Conservation (phyloP, 2,329 filamentous ascomycete genomes). For the Pseudocercospora crystallina region DNA sequence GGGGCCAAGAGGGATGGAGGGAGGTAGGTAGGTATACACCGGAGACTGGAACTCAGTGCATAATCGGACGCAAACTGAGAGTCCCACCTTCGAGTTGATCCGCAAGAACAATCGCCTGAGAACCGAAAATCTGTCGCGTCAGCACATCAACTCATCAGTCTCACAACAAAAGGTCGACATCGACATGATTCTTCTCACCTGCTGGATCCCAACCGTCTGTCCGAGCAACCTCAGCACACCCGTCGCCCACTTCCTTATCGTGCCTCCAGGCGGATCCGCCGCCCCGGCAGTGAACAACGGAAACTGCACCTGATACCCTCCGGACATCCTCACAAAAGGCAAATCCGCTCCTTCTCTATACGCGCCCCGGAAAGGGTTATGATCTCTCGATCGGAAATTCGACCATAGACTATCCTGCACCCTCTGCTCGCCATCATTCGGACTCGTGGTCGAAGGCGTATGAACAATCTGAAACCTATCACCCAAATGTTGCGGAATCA, state of each 20-base stretch:
- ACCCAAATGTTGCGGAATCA: constrained; percentile 15
- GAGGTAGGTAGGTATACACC: too few species aligned
- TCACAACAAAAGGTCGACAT: too few species aligned
- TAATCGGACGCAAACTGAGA: background rate
- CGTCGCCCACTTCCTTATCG: constrained; percentile 13
- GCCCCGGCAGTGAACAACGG: constrained; percentile 16
- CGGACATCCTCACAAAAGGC: constrained; percentile 17
- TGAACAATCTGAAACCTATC: constrained; percentile 8
- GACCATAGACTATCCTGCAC: constrained; percentile 1
- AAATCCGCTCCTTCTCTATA: constrained; percentile 4
- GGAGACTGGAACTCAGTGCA: too few species aligned
- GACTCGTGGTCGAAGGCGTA: background rate
- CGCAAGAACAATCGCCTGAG: constrained; percentile 14
- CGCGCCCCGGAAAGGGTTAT: constrained; percentile 14
- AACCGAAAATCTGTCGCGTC: background rate
- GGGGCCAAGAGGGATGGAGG: too few species aligned
- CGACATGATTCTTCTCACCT: constrained; percentile 8
- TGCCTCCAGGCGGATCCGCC: constrained; percentile 15
- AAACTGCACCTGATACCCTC: constrained; percentile 15
- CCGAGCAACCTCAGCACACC: constrained; percentile 13
- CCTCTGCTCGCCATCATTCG: background rate
- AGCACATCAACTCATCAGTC: too few species aligned
- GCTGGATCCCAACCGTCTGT: constrained; percentile 10
- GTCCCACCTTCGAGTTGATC: constrained; percentile 14
- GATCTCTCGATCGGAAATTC: constrained; percentile 7